These are phyloP conservation scores for Exophiala sp. DNA, from an alignment of 2,329 filamentous ascomycete genomes.

Conservation along the genomic window DNA sequence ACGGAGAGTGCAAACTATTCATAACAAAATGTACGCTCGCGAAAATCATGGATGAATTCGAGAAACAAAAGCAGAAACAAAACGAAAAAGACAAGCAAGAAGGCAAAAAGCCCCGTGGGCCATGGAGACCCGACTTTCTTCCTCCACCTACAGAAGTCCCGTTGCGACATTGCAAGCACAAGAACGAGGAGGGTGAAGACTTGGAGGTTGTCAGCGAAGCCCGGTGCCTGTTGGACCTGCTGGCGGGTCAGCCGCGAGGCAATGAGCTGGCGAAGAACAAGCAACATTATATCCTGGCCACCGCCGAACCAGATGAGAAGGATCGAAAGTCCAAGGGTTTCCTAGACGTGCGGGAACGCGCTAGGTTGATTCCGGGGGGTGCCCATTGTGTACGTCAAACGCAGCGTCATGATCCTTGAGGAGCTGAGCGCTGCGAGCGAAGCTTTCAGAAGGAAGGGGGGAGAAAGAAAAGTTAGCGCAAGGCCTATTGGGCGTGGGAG, in stretches of 20 bases:
- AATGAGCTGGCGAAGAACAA: slow-evolving; percentile 41
- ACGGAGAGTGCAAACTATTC: slow-evolving; percentile 79
- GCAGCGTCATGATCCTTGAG: slow-evolving; percentile 47
- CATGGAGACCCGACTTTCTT: slow-evolving; percentile 38
- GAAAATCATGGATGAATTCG: slow-evolving; percentile 38
- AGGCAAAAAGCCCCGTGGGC: slow-evolving; percentile 27
- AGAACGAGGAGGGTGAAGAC: slow-evolving; percentile 37
- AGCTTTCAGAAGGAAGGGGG: slow-evolving; percentile 38
- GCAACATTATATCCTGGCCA: slow-evolving; percentile 45
- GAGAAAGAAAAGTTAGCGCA: slow-evolving; percentile 44
- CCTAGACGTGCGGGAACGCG: slow-evolving; percentile 36
- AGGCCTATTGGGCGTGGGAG: slow-evolving; percentile 34
- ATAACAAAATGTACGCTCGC: slow-evolving; percentile 62
- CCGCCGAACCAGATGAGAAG: slow-evolving; percentile 35
- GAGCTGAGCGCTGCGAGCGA: slow-evolving; percentile 43
- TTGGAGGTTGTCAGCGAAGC: slow-evolving; percentile 28
- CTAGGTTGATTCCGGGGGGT: slow-evolving; percentile 44
- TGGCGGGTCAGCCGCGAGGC: slow-evolving; percentile 31
- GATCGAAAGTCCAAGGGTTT: slow-evolving; percentile 32
- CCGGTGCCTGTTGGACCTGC: slow-evolving; percentile 41
- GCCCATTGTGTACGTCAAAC: slow-evolving; percentile 47
- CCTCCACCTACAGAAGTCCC: slow-evolving; percentile 42
- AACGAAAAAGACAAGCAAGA: slow-evolving; percentile 26
- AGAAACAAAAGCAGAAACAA: slow-evolving; percentile 26
- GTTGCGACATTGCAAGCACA: slow-evolving; percentile 44